Evolutionary conservation across 371 early-diverging fungal species (phyloP).

Genomic region (Mortierella polycephala): DNA sequence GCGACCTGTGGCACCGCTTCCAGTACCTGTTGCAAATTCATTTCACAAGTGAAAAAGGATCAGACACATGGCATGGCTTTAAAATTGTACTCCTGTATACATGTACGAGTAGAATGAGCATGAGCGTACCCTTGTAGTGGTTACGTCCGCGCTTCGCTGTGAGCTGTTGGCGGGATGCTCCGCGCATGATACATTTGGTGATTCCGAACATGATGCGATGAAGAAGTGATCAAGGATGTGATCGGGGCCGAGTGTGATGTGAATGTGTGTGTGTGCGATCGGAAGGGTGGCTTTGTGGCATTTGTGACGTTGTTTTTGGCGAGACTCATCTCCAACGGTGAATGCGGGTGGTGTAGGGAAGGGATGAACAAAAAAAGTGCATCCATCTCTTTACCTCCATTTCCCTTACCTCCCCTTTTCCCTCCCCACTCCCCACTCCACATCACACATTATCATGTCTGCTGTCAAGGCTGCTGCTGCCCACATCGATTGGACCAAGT

Average conservation of each 20-base stretch:
- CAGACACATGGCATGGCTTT: not conserved
- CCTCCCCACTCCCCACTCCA: not conserved
- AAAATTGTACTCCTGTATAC: not conserved
- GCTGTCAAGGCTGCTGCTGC: slow-evolving; percentile 69
- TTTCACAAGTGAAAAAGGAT: not conserved
- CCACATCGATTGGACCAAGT: slow-evolving; percentile 89
- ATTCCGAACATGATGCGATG: slow-evolving; percentile 72
- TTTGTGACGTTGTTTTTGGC: too few species aligned
- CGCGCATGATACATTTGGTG: slow-evolving; percentile 75
- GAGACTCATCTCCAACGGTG: too few species aligned
- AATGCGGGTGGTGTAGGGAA: too few species aligned
- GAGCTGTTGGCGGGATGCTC: slow-evolving; percentile 80
- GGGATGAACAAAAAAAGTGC: too few species aligned
- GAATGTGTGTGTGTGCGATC: not conserved
- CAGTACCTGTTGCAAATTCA: slow-evolving; percentile 66
- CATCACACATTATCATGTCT: slow-evolving; percentile 55
- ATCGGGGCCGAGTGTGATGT: not conserved
- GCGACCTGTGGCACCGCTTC: slow-evolving; percentile 86
- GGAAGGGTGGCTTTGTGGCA: too few species aligned
- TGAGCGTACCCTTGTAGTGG: slow-evolving; percentile 78
- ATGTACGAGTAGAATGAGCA: not conserved
- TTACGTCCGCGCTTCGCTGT: slow-evolving; percentile 85
- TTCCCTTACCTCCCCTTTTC: not conserved
- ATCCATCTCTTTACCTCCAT: not conserved
- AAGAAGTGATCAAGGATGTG: not conserved